phyloP scores from a whole-genome alignment of 1,284 basidiomycete genomes.

The Entoloma clypeatum region DNA sequence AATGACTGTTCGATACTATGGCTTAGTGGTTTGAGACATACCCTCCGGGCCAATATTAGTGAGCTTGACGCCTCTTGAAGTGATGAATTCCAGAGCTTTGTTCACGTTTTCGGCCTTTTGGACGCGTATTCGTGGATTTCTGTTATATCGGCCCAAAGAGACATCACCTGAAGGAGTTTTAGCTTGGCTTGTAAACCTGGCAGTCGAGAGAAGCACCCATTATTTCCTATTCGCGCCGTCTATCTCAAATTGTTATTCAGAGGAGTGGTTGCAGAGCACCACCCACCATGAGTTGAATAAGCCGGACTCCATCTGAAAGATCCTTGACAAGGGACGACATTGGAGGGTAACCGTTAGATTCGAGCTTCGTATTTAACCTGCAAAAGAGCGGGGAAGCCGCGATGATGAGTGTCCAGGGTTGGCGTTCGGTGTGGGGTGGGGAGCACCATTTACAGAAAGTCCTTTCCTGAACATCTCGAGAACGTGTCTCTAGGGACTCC shows the following conservation, averaged over 20 bases:
- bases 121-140: conserved; percentile 84
- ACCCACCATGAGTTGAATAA: conserved; percentile 88
- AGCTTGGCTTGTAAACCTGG: conserved; percentile 9
- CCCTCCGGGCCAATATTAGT: conserved; percentile 98
- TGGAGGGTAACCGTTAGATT: conserved; percentile 79
- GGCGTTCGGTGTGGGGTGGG: conserved; percentile 5
- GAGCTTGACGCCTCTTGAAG: conserved; percentile 89
- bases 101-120: conserved; percentile 99
- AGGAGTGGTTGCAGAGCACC: conserved; percentile 5
- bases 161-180: conserved; percentile 62
- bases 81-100: conserved; percentile 94
- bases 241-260: conserved; percentile 11
- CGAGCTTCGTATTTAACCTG: conserved; percentile 95
- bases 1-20: conserved; percentile 2
- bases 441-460: conserved; percentile 87
- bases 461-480: conserved; percentile 66
- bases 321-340: conserved; percentile 90
- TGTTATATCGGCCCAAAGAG: conserved; percentile 89
- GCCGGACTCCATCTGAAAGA: conserved; percentile 90
- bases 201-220: conserved; percentile 59
- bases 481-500: conserved; percentile 59
- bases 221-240: conserved; percentile 68
- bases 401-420: conserved; percentile 3
- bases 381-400: conserved; percentile 4
- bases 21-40: conserved; percentile 25